These are phyloP conservation scores for Penicillium canariense DNA, from an alignment of 495 filamentous ascomycete genomes.

Conservation along the genomic window DNA sequence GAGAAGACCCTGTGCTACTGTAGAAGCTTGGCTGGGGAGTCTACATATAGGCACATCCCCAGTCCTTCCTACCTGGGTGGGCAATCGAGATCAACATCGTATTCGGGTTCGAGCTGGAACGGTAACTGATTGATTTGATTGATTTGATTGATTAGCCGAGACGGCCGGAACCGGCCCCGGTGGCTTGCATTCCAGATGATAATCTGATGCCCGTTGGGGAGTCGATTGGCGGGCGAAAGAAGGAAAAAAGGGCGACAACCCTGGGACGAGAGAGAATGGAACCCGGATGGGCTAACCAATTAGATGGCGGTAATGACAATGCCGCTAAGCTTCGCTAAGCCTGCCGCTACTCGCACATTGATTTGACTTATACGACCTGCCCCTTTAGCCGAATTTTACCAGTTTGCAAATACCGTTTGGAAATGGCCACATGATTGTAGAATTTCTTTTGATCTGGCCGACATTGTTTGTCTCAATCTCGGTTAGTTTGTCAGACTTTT, in stretches of 20 bases:
- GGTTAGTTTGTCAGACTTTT: not conserved
- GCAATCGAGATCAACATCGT: not conserved
- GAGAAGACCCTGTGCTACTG: not conserved
- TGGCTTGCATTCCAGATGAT: slow-evolving; percentile 5
- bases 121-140: slow-evolving; percentile 1
- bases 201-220: slow-evolving; percentile 8
- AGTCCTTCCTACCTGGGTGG: not conserved
- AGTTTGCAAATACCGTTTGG: not conserved
- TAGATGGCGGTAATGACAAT: not conserved
- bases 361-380: not conserved
- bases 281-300: not conserved
- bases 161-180: not conserved
- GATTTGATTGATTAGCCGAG: slow-evolving; percentile 15
- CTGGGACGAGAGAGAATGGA: not conserved
- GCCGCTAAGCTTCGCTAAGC: slow-evolving; percentile 21
- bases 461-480: not conserved
- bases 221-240: slow-evolving; percentile 1
- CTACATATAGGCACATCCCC: too few species aligned
- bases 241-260: not conserved
- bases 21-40: not conserved
- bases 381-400: not conserved
- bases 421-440: too few species aligned
- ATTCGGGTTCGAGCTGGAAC: not conserved
- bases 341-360: slow-evolving; percentile 1
- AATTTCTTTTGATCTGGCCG: too few species aligned